Conservation (phyloP, 768 basidiomycete genomes). For the Leucocoprinus sp. region DNA sequence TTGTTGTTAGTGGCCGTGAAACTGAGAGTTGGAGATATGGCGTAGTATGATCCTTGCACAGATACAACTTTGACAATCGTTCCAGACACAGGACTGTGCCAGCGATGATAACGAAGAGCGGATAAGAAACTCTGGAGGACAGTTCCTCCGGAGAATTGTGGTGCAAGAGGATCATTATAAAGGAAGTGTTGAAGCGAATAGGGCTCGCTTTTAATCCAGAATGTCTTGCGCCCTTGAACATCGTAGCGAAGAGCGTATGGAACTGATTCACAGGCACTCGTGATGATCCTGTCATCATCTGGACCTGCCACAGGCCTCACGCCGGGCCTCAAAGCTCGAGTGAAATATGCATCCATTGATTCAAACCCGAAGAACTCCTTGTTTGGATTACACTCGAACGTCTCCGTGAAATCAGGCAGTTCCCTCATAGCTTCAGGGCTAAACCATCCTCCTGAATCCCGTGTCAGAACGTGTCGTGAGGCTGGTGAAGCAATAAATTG, state of each 20-base stretch:
- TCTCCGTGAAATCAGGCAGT: conserved; percentile 23
- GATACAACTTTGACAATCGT: conserved; percentile 30
- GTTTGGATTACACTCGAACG: conserved; percentile 32
- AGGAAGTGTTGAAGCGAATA: conserved; percentile 57
- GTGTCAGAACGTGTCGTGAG: conserved; percentile 31
- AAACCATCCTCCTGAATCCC: conserved; percentile 35
- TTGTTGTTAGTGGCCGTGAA: conserved; percentile 11
- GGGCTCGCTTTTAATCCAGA: conserved; percentile 56
- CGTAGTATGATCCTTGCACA: conserved; percentile 46
- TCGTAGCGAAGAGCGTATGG: conserved; percentile 32
- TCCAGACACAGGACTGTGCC: conserved; percentile 52
- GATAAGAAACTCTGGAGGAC: conserved; percentile 52
- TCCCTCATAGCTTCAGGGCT: conserved; percentile 22
- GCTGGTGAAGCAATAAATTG: conserved; percentile 32
- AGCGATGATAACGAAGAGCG: conserved; percentile 51
- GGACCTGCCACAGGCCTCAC: conserved; percentile 31
- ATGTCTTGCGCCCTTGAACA: conserved; percentile 34
- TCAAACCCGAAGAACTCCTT: conserved; percentile 35
- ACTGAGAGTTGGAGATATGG: conserved; percentile 21
- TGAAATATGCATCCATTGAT: conserved; percentile 53
- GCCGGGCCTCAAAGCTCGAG: conserved; percentile 28
- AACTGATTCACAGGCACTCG: conserved; percentile 46
- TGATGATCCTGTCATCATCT: conserved; percentile 27
- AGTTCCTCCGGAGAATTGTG: conserved; percentile 41
- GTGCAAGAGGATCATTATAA: conserved; percentile 26